phyloP scores from a whole-genome alignment of 177 flowering plant genomes.

The Tripterygium wilfordii region DNA sequence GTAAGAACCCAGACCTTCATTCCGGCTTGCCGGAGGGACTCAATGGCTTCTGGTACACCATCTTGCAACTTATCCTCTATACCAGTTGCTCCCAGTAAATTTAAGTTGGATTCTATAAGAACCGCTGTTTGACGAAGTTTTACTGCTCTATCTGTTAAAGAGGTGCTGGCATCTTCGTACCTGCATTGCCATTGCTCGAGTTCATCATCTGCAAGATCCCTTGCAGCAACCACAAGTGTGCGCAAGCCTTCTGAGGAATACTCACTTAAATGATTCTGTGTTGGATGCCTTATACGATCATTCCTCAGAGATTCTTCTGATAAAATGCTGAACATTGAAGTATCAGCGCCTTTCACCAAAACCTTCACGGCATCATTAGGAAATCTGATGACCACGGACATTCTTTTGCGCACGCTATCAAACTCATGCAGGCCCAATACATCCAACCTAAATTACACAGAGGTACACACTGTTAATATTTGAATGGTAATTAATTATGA shows the following conservation, averaged over 20 bases:
- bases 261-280: conserved; percentile 59
- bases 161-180: conserved; percentile 90
- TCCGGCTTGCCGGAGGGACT: conserved; percentile 91
- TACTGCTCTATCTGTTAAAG: conserved; percentile 62
- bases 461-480: neutral
- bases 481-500: neutral
- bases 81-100: conserved; percentile 79
- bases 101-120: conserved; percentile 64
- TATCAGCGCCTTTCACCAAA: conserved; percentile 93
- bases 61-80: conserved; percentile 90
- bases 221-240: conserved; percentile 82
- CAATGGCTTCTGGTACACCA: conserved; percentile 97
- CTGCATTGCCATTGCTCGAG: conserved; percentile 73
- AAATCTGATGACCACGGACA: conserved; percentile 87
- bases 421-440: conserved; percentile 92
- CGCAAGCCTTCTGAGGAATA: conserved; percentile 82
- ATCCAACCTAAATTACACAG: conserved; percentile 53
- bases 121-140: conserved; percentile 82
- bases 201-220: conserved; percentile 62
- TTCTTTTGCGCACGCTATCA: conserved; percentile 89
- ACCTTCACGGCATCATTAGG: conserved; percentile 76
- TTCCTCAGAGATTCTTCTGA: conserved; percentile 25
- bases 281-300: conserved; percentile 29
- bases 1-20: conserved; percentile 95
- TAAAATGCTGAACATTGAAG: conserved; percentile 65